Conservation (phyloP, 176 grass and related monocot genomes). For the Cocos nucifera region DNA sequence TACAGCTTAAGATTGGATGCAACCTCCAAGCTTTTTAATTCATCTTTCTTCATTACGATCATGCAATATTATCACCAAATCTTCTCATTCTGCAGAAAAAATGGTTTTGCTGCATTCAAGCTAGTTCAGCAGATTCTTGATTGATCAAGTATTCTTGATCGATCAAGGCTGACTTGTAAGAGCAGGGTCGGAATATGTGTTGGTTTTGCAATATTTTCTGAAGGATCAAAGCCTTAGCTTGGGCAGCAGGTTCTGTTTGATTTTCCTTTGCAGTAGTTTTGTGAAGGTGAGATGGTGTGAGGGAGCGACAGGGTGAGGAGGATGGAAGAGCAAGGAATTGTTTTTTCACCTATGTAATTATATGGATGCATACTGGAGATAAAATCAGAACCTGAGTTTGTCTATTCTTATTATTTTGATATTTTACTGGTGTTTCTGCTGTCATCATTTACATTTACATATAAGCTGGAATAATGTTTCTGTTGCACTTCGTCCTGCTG, state of each 20-base stretch:
- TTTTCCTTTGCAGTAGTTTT: not conserved
- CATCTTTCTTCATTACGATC: not conserved
- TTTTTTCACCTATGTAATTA: too few relatives aligned
- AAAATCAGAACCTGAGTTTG: too few relatives aligned
- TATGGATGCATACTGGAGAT: too few relatives aligned
- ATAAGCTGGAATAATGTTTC: too few relatives aligned
- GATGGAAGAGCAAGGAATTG: too few relatives aligned
- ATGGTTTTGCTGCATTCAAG: constrained; percentile 33
- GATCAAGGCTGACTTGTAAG: not conserved
- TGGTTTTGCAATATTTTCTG: constrained; percentile 1
- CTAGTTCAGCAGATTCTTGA: constrained; percentile 22
- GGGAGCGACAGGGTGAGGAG: too few relatives aligned
- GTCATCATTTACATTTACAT: too few relatives aligned
- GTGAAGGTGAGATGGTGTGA: not conserved
- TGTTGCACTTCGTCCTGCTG: too few relatives aligned
- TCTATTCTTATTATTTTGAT: too few relatives aligned
- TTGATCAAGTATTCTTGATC: constrained; percentile 13
- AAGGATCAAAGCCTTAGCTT: not conserved
- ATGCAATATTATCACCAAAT: not conserved
- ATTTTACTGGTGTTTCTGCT: too few relatives aligned
- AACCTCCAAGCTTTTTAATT: not conserved
- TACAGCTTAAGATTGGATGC: not conserved
- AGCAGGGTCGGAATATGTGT: not conserved
- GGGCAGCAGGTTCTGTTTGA: not conserved
- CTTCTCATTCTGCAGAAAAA: constrained; percentile 22